Evolutionary conservation across 805 yeast species (phyloP).

Genomic region (Tetrapisispora arboricola): DNA sequence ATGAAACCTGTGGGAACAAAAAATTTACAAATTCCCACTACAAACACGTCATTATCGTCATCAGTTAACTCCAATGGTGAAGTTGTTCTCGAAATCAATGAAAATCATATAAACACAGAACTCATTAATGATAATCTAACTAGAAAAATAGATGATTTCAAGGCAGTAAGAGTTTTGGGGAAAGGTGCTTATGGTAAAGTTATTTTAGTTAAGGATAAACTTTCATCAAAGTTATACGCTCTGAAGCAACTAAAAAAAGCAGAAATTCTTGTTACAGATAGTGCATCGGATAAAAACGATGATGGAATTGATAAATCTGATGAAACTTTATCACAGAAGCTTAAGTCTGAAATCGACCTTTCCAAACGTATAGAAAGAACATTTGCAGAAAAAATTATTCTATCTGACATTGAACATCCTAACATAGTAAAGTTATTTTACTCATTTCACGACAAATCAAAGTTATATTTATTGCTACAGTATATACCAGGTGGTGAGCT

Average conservation of each 20-base stretch:
- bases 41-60: background rate
- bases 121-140: background rate
- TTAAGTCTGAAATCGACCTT: constrained; percentile 9
- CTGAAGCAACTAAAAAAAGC: constrained; percentile 83
- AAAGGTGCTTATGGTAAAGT: constrained; percentile 88
- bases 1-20: constrained; percentile 19
- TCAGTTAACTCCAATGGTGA: background rate
- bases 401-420: constrained; percentile 63
- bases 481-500: constrained; percentile 87
- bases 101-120: background rate
- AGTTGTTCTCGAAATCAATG: background rate
- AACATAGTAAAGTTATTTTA: constrained; percentile 73
- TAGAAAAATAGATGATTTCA: constrained; percentile 44
- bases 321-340: background rate
- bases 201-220: constrained; percentile 55
- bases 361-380: constrained; percentile 60
- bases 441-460: constrained; percentile 72
- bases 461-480: constrained; percentile 65
- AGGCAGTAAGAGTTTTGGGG: constrained; percentile 68
- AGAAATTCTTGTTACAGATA: constrained; percentile 46
- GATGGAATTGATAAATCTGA: constrained; percentile 3
- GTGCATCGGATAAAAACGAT: constrained; percentile 17
- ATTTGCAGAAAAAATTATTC: constrained; percentile 65
- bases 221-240: constrained; percentile 61
- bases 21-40: background rate